Base-by-base conservation (phyloP, 768 basidiomycete genomes). In the Termitomyces sp. region DNA sequence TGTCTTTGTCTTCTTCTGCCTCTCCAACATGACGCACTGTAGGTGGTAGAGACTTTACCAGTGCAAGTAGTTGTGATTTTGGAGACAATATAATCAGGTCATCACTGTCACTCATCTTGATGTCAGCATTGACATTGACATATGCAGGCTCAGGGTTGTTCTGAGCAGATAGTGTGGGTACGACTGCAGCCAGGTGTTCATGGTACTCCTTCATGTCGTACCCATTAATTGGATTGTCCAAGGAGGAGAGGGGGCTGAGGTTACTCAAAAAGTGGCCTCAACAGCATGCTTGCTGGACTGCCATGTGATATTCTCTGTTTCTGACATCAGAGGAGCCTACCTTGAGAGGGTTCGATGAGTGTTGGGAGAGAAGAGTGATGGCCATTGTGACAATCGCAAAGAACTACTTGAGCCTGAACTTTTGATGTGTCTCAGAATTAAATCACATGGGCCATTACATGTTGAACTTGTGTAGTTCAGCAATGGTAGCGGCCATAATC, bases 341-440 rank as follows among this genome's bases (percentile, higher is more conserved):
- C 62, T 89, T 85, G 30, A 89, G 78, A 3, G 88, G 87, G 62
- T 89, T 89, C 44, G 87, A 88, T 12, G 87, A 86, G 64, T 89
- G 87, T 57, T 82, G 82, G 9, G 87, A 88, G 58, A 89, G 73
- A 17, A 78, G 54, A 56, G 72, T 62, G 27, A 69, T 67, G 11
- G 75, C 70, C 77, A 76, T 76, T 40, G 42, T 39, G 8, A 51
- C 28, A 43, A 40, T 21, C 40, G 58, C 30, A 49, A 44, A 45
- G 45, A 48, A 55, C 35, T 19, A 49, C 30, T 32, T 32, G 34
- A 27, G n/a, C 19, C 52, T 32, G 37, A 28, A 34, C 17, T 51
- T 34, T 34, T 37, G 58, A 60, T 59, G 59, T 56, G 60, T 51
- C 58, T 40, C 17, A 49, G 57, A 56, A 47, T 9, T 35, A 42